Base-by-base conservation (phyloP, 352 stramenopile species). In the Phytopythium sindhum region DNA sequence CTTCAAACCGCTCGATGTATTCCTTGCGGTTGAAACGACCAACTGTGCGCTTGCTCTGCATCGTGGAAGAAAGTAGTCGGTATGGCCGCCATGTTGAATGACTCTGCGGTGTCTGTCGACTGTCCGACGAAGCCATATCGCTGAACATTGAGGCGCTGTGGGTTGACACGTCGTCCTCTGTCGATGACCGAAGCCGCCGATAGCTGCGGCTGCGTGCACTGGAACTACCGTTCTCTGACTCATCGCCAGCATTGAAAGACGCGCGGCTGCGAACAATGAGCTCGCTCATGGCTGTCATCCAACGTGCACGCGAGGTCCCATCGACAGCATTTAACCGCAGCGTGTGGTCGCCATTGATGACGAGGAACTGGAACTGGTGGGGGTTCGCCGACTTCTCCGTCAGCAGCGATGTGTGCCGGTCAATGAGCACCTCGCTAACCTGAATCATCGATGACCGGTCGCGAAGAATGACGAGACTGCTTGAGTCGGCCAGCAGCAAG, bases 341-440 rank as follows among this genome's bases (percentile, higher is more conserved):
- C 26, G 80, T 86, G 17, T 76, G 84, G 15, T 87, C 76, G 39
- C 81, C 80, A 57, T 90, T 89, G 33, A 90, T 85, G 29, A 96
- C 70, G 14, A 88, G 81, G 45, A 96, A 96, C 66, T 90, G 85
- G 61, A 90, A 92, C 64, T 96, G 85, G 21, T 87, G 68, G 9
- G 69, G 78, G 39, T 89, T 91, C 6, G 70, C 53, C 23, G 78
- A 75, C n/a, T 85, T 78, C 60, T 94, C 83, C 11, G 78, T 64
- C 12, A 86, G 37, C 33, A 91, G 64, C 19, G 87, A 89, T 52
- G 87, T 96, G 54, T 93, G 80, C n/a, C 72, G 68, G 53, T 90
- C 84, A 65, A 96, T 92, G 0, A 79, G 63, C 26, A 86, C 81
- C 44, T 94, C 84, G 24, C 66, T 78, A 17, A 90, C 66, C 52